Conservation (phyloP, 768 basidiomycete species). For the Exidia glandulosa region DNA sequence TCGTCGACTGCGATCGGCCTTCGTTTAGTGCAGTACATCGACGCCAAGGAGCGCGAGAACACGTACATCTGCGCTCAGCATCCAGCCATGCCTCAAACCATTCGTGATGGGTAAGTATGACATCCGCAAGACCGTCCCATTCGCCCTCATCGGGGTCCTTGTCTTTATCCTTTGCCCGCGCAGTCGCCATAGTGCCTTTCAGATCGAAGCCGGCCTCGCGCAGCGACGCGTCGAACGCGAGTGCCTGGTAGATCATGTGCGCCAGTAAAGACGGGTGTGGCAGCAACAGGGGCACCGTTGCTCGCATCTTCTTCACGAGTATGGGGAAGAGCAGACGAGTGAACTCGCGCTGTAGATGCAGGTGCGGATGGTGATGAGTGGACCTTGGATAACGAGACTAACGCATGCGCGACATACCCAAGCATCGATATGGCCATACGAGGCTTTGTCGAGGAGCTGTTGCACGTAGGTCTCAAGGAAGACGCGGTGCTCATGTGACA, state of each 20-base stretch:
- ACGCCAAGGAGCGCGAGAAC: neutral
- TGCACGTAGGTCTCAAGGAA: conserved; percentile 76
- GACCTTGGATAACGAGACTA: neutral
- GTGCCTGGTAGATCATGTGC: conserved; percentile 89
- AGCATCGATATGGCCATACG: conserved; percentile 54
- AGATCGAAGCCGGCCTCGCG: conserved; percentile 63
- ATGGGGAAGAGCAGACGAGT: conserved; percentile 66
- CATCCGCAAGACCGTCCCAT: conserved; percentile 76
- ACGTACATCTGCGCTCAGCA: conserved; percentile 81
- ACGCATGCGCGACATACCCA: conserved; percentile 47
- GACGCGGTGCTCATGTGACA: conserved; percentile 68
- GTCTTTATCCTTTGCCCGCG: no score
- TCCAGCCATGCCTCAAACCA: conserved; percentile 90
- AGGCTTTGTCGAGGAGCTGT: conserved; percentile 49
- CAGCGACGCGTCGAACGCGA: conserved; percentile 75
- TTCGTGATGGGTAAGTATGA: conserved; percentile 69
- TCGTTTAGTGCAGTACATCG: neutral
- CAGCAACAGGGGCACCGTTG: conserved; percentile 63
- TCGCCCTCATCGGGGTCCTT: conserved; percentile 13
- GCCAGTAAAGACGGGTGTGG: conserved; percentile 76
- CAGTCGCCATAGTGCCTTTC: conserved; percentile 32
- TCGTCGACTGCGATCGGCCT: conserved; percentile 54
- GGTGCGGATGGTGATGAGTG: neutral
- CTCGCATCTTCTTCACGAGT: conserved; percentile 61
- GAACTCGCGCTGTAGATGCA: conserved; percentile 93